Percentiles rank a stretch among this genome's conserved stretches.
Evolutionary conservation across 1,284 basidiomycete genomes (phyloP).

Genomic region (Cutaneotrichosporon cutaneum): DNA sequence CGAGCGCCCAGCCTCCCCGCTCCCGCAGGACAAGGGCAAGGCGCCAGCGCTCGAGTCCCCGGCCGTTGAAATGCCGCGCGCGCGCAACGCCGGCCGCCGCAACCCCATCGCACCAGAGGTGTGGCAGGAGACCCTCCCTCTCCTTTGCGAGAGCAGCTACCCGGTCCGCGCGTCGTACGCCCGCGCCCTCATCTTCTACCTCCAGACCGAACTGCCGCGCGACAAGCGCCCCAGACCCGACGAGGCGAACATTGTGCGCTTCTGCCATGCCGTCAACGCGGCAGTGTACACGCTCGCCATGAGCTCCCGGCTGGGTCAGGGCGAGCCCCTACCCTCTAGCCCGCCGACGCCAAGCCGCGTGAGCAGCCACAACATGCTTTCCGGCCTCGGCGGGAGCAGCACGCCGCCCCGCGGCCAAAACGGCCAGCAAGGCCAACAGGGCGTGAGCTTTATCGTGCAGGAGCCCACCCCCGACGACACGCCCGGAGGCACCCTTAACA

Average conservation of each 20-base stretch:
- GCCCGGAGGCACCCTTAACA: conserved; percentile 12
- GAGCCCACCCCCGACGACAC: conserved; percentile 35
- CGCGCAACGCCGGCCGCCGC: conserved; percentile 55
- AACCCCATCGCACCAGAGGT: conserved; percentile 74
- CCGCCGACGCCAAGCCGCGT: conserved; percentile 15
- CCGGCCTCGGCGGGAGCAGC: no score
- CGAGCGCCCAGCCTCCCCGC: conserved; percentile 9
- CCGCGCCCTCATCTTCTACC: conserved; percentile 67
- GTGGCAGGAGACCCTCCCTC: conserved; percentile 82
- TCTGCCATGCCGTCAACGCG: conserved; percentile 74
- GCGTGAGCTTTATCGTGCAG: conserved; percentile 40
- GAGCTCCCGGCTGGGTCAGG: conserved; percentile 59
- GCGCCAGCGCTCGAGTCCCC: conserved; percentile 34
- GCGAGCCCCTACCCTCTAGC: conserved; percentile 21
- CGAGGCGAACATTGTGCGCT: conserved; percentile 54
- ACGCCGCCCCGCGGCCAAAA: no score
- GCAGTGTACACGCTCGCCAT: conserved; percentile 75
- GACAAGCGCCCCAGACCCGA: conserved; percentile 29
- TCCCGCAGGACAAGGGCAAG: conserved; percentile 38
- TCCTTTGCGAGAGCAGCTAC: conserved; percentile 74
- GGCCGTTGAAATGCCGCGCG: conserved; percentile 25
- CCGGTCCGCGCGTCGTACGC: conserved; percentile 73
- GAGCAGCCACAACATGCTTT: neutral
- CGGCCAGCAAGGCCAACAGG: neutral
- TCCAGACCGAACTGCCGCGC: conserved; percentile 68